Evolutionary conservation across 305 asterid species (phyloP).

Genomic region (Fraxinus nigra): DNA sequence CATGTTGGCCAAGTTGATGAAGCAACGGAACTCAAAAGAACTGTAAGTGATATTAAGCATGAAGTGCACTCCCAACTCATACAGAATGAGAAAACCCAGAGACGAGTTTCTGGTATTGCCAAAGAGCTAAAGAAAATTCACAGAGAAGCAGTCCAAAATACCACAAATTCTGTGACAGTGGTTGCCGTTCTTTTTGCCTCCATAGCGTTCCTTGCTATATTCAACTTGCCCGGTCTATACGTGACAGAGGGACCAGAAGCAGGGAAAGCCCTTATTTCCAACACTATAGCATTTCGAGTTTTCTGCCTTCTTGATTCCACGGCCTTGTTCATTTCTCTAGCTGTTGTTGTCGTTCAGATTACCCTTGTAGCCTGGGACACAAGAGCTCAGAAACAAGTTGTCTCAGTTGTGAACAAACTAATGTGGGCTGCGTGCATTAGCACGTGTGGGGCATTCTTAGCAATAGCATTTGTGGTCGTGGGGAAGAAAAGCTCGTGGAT

Average conservation of each 20-base stretch:
- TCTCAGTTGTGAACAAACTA: constrained; percentile 85
- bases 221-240: constrained; percentile 89
- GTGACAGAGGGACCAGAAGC: constrained; percentile 43
- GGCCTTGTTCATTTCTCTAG: constrained; percentile 85
- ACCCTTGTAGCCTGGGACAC: constrained; percentile 95
- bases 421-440: constrained; percentile 98
- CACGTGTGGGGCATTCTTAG: constrained; percentile 89
- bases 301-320: constrained; percentile 80
- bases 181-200: constrained; percentile 94
- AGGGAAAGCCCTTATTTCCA: constrained; percentile 55
- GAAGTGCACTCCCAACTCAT: constrained; percentile 92
- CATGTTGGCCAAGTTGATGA: constrained; percentile 62
- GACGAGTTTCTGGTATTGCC: constrained; percentile 92
- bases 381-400: constrained; percentile 75
- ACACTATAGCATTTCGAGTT: constrained; percentile 60
- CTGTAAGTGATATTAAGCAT: constrained; percentile 93
- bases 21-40: constrained; percentile 81
- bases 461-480: constrained; percentile 81
- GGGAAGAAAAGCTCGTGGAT: constrained; percentile 77
- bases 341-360: constrained; percentile 93
- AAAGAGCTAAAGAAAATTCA: constrained; percentile 92
- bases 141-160: constrained; percentile 89
- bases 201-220: constrained; percentile 88
- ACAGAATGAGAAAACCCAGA: constrained; percentile 85
- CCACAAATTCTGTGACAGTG: constrained; percentile 85